phyloP scores from a whole-genome alignment of 129 eudicot species.

The Heracleum sosnowskyi region DNA sequence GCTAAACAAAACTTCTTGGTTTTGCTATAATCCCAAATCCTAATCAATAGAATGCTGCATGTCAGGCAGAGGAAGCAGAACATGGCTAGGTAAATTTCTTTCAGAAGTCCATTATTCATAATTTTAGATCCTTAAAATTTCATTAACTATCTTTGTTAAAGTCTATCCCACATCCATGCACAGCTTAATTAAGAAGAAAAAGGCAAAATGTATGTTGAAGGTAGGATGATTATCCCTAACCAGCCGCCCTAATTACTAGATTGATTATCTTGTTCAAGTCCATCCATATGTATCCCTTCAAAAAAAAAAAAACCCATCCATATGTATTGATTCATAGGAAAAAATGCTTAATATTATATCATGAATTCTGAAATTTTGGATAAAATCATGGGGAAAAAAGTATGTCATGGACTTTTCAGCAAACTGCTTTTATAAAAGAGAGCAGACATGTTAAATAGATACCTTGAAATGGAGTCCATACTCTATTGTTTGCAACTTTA shows the following conservation, averaged over 20 bases:
- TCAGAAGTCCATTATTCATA: not conserved
- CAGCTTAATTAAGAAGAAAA: too few species aligned
- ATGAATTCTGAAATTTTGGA: not conserved
- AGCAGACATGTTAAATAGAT: not conserved
- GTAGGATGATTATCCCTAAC: not conserved
- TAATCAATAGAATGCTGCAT: not conserved
- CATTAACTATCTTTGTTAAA: too few species aligned
- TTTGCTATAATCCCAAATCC: not conserved
- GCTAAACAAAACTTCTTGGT: not conserved
- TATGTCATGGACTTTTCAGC: not conserved
- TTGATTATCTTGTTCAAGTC: not conserved
- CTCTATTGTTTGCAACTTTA: not conserved
- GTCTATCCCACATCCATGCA: too few species aligned
- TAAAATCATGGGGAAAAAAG: not conserved
- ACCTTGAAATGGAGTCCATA: not conserved
- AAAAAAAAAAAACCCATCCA: too few species aligned
- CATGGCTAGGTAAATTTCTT: not conserved
- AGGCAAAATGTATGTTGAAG: not conserved
- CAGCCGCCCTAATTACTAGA: not conserved
- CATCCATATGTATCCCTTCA: not conserved
- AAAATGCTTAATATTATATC: not conserved
- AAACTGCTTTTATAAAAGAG: not conserved
- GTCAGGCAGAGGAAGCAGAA: not conserved
- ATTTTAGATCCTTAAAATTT: not conserved
- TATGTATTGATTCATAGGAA: not conserved